These are phyloP conservation scores for Babesia caballi DNA, from an alignment of 169 alveolate species.

Conservation along the genomic window DNA sequence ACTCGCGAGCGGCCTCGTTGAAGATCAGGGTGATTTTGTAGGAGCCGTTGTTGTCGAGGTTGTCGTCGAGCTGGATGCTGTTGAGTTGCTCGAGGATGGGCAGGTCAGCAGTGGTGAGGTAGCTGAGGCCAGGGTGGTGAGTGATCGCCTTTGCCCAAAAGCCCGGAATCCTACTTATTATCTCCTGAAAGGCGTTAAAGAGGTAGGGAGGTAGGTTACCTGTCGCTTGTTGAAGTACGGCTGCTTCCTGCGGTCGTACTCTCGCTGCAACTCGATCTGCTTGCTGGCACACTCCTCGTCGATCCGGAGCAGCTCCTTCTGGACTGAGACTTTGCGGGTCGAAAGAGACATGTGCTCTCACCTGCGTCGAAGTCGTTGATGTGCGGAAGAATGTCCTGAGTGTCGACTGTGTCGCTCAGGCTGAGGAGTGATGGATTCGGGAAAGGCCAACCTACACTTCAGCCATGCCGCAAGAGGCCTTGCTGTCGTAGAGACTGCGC, in stretches of 20 bases:
- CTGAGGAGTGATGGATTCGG: background rate
- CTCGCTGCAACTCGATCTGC: constrained; percentile 84
- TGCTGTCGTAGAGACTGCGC: constrained; percentile 32
- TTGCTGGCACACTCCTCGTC: constrained; percentile 87
- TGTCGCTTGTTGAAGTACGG: constrained; percentile 82
- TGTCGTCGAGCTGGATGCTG: constrained; percentile 82
- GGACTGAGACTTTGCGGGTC: constrained; percentile 52
- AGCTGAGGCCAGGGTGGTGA: constrained; percentile 84
- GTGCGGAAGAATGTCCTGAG: constrained; percentile 42
- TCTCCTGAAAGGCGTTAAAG: constrained; percentile 42
- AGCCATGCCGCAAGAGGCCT: background rate
- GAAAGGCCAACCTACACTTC: constrained; percentile 5
- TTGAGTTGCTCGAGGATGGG: constrained; percentile 78
- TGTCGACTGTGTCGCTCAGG: background rate
- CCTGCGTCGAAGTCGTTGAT: constrained; percentile 66
- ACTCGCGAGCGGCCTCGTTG: constrained; percentile 80
- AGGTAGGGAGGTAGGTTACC: background rate
- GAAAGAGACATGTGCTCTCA: background rate
- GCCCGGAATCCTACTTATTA: constrained; percentile 84
- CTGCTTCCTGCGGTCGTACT: constrained; percentile 84
- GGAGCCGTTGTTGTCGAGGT: constrained; percentile 85
- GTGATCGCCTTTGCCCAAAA: constrained; percentile 85
- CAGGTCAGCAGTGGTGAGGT: constrained; percentile 82
- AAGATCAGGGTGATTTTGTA: constrained; percentile 81
- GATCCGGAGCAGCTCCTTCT: constrained; percentile 72